Conservation (phyloP, 2,329 filamentous ascomycete species). For the Diaporthe nobilis region DNA sequence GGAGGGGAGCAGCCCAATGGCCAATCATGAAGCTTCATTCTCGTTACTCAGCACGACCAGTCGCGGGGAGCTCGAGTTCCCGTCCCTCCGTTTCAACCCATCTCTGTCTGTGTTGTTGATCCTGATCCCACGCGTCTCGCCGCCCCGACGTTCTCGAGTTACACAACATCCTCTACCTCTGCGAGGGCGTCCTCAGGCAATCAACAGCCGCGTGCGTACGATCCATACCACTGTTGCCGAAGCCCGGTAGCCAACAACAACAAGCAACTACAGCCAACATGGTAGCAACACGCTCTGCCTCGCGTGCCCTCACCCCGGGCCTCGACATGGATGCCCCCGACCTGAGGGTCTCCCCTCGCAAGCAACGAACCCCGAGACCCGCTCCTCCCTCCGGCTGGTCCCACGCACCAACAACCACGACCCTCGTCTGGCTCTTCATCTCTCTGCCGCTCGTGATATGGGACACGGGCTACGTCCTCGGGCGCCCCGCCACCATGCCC, state of each 20-base stretch:
- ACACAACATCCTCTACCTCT: conserved; percentile 9
- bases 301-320: conserved; percentile 35
- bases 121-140: neutral
- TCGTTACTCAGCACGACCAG: neutral
- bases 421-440: conserved; percentile 79
- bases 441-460: conserved; percentile 85
- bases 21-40: neutral
- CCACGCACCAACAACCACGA: conserved; percentile 62
- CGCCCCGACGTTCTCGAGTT: neutral
- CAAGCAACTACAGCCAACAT: conserved; percentile 12
- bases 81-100: conserved; percentile 26
- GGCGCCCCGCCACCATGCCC: conserved; percentile 86
- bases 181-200: neutral
- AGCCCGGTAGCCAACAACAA: neutral
- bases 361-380: conserved; percentile 27
- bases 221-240: neutral
- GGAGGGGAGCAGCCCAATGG: neutral
- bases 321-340: conserved; percentile 29
- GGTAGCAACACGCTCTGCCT: conserved; percentile 42
- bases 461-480: conserved; percentile 85
- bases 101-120: neutral
- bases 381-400: conserved; percentile 51
- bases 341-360: conserved; percentile 32
- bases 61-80: conserved; percentile 27
- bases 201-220: neutral